Percentiles rank a stretch among this genome's conserved stretches.
Evolutionary conservation across 441 rosid genomes (phyloP).

Genomic region (Pelargonium myrrhifolium): DNA sequence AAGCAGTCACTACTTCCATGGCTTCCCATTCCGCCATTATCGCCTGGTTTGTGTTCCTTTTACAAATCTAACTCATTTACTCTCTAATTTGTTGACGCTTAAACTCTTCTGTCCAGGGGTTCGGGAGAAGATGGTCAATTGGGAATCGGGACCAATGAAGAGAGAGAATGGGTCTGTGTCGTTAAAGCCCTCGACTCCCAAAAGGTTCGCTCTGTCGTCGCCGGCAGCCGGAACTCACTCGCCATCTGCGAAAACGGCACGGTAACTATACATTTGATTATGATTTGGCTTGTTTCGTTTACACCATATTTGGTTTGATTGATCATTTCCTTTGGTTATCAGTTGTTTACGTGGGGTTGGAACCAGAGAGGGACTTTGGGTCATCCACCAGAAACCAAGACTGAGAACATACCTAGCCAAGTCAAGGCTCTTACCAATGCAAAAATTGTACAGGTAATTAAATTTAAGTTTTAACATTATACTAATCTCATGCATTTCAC

Average conservation of each 20-base stretch:
- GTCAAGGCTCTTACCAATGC: constrained; percentile 73
- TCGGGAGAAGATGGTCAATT: constrained; percentile 95
- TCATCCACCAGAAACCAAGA: constrained; percentile 86
- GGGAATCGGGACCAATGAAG: constrained; percentile 76
- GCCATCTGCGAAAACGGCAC: constrained; percentile 93
- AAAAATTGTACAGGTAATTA: constrained; percentile 76
- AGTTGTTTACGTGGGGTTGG: constrained; percentile 99
- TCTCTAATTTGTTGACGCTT: neutral
- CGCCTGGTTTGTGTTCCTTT: constrained; percentile 61
- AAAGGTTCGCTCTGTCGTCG: constrained; percentile 72
- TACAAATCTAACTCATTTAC: constrained; percentile 3
- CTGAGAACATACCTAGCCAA: constrained; percentile 76
- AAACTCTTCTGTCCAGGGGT: constrained; percentile 54
- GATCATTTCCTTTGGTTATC: too few relatives aligned
- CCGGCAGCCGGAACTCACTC: constrained; percentile 94
- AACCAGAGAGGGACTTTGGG: constrained; percentile 97
- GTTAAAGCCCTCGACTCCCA: constrained; percentile 65
- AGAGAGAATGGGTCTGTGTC: constrained; percentile 67
- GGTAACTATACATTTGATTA: constrained; percentile 41
- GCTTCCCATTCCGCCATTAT: constrained; percentile 50
- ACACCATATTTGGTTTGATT: too few relatives aligned
- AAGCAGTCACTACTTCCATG: constrained; percentile 33
- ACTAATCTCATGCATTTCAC: too few relatives aligned
- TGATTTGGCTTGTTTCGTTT: neutral
- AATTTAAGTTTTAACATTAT: neutral